A percentile compares a stretch with the other conserved stretches of the same genome.
Evolutionary conservation across 2,329 filamentous ascomycete genomes (phyloP).

Genomic region (Uncinocarpus reesii): DNA sequence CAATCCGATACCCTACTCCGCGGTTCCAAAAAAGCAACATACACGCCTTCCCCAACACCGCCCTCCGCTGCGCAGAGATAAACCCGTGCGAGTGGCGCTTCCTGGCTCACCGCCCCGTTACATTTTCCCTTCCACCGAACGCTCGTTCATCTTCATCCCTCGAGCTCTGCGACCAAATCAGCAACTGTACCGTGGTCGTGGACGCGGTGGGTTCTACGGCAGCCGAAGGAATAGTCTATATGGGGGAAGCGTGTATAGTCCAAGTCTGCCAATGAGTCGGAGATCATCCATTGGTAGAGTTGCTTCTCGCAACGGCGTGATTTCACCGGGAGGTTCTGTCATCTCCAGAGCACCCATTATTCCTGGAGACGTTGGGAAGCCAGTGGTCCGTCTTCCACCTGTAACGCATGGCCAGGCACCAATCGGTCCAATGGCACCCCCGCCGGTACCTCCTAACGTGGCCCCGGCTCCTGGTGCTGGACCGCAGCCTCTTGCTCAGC

Average conservation of each 20-base stretch:
- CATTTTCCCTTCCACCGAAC: conserved; percentile 78
- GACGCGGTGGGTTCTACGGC: conserved; percentile 58
- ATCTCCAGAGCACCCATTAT: conserved; percentile 56
- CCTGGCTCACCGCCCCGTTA: conserved; percentile 71
- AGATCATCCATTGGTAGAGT: conserved; percentile 68
- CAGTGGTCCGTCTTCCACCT: conserved; percentile 75
- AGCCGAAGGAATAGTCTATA: conserved; percentile 74
- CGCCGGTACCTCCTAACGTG: conserved; percentile 18
- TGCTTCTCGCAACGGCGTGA: conserved; percentile 58
- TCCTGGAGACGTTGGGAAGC: conserved; percentile 52
- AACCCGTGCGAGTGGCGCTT: conserved; percentile 86
- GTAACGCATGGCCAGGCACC: conserved; percentile 32
- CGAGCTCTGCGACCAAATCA: conserved; percentile 87
- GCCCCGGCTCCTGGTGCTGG: conserved; percentile 1
- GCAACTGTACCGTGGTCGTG: conserved; percentile 58
- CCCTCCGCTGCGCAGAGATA: conserved; percentile 86
- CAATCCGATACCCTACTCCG: conserved; percentile 58
- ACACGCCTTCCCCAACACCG: conserved; percentile 90
- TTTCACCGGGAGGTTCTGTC: conserved; percentile 70
- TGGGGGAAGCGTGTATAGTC: conserved; percentile 68
- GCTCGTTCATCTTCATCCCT: conserved; percentile 97
- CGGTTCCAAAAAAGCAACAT: conserved; percentile 76
- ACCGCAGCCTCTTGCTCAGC: conserved; percentile 25
- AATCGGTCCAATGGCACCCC: conserved; percentile 17
- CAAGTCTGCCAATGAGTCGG: conserved; percentile 78